Conservation (phyloP, 2,329 filamentous ascomycete species). For the Paramyrothecium sp. region DNA sequence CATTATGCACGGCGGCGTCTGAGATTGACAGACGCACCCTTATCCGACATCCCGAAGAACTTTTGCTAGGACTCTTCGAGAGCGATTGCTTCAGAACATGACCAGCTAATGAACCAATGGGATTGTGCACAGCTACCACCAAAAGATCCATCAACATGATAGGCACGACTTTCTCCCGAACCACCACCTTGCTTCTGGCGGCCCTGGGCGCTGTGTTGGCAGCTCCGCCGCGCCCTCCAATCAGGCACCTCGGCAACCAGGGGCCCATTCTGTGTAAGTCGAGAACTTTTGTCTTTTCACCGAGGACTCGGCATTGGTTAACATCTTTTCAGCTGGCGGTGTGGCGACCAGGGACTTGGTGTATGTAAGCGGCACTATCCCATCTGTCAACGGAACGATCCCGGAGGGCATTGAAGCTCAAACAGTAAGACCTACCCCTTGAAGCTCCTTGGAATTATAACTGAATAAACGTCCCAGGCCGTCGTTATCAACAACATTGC, state of each 20-base stretch:
- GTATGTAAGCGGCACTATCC: constrained; percentile 13
- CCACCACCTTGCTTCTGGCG: constrained; percentile 7
- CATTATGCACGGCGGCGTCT: too few species aligned
- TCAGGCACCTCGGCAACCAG: constrained; percentile 10
- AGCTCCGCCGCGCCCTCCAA: constrained; percentile 4
- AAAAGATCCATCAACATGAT: constrained; percentile 2
- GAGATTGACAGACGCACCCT: too few species aligned
- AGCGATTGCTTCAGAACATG: too few species aligned
- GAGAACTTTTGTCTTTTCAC: neutral
- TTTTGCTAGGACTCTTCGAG: too few species aligned
- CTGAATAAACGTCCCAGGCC: constrained; percentile 1
- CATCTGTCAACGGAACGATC: constrained; percentile 13
- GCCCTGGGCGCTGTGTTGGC: constrained; percentile 5
- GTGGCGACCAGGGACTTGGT: constrained; percentile 12
- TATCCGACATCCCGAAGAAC: too few species aligned
- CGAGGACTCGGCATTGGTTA: neutral
- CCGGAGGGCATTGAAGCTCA: constrained; percentile 15
- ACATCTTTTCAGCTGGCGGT: constrained; percentile 8
- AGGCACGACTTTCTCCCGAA: constrained; percentile 1
- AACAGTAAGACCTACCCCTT: constrained; percentile 7
- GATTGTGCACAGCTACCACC: too few species aligned
- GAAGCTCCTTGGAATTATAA: too few species aligned
- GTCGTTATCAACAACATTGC: constrained; percentile 12
- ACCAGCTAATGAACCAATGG: too few species aligned
- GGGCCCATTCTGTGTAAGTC: constrained; percentile 13